phyloP scores from a whole-genome alignment of 352 stramenopile genomes.

The Globisporangium splendens region DNA sequence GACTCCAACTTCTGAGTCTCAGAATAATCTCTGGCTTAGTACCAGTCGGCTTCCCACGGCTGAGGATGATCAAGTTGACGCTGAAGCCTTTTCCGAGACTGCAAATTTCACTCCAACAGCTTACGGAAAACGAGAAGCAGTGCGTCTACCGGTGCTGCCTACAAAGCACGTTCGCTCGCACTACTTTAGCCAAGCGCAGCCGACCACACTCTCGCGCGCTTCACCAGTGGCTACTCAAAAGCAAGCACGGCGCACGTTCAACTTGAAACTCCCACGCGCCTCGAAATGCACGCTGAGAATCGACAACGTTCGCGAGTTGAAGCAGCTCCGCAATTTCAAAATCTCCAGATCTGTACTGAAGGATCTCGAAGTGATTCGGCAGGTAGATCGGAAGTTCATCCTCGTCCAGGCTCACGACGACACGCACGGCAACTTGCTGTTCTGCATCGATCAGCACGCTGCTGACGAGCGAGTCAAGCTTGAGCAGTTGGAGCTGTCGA shows the following conservation, averaged over 20 bases:
- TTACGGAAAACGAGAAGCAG: no score
- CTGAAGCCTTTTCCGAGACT: background rate
- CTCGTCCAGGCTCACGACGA: conserved; percentile 45
- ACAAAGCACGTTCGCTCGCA: conserved; percentile 1
- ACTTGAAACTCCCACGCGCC: conserved; percentile 1
- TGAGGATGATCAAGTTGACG: background rate
- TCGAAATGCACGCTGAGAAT: conserved; percentile 24
- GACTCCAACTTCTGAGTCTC: background rate
- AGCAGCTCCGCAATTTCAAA: conserved; percentile 30
- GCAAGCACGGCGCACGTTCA: background rate
- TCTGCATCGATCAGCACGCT: conserved; percentile 91
- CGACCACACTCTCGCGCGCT: background rate
- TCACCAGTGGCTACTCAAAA: background rate
- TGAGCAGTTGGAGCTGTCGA: conserved; percentile 71
- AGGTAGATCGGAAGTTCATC: conserved; percentile 92
- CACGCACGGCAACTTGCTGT: conserved; percentile 26
- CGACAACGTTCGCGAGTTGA: conserved; percentile 27
- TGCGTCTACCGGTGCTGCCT: no score
- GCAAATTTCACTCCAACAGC: background rate
- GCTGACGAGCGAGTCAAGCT: conserved; percentile 87
- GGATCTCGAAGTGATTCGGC: conserved; percentile 69
- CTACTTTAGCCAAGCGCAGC: conserved; percentile 1
- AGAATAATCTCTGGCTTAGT: background rate
- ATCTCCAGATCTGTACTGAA: conserved; percentile 70
- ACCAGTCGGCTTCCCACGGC: background rate